Base-by-base conservation (phyloP, 2,329 filamentous ascomycete species). In the Cadophora malorum region DNA sequence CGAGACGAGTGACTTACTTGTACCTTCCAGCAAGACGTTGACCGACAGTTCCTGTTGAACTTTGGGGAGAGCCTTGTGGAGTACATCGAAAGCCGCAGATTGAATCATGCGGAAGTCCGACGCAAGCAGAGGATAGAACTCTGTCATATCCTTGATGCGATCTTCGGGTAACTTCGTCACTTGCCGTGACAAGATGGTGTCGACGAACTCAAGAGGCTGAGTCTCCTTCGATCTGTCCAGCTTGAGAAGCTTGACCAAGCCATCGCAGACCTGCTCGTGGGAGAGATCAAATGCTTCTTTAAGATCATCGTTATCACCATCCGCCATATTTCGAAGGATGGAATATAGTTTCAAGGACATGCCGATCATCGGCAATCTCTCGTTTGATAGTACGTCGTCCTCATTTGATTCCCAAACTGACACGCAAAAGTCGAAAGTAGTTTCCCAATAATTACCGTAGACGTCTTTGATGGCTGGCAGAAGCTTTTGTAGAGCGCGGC, bases 381-480 rank as follows among this genome's bases (percentile, higher is more conserved):
- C 78, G 19, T 88, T 82, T 0, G 81, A 70, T 0, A 78, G 69
- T 7, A 83, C 81, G 1, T 79, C 68, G 41, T 66, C 78, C 12
- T 77, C 77, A 0, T 81, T 83, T 3, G 82, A 81, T 3, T 81
- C 80, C 88, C 90, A 92, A 0, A 88, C 79, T 8, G 80, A 79
- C 12, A 85, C 80, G 68, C 90, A 86, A 61, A 88, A 86, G 41
- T 86, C 82, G 21, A 93, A 79, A 0, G 85, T 79, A 59, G 86
- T 86, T 62, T 90, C 86, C 96, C 96, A 99, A 76, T 97, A 92
- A 0, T 91, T 88, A 0, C 95, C 96, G 74, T 97, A 97, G 0
- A 97, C 88, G 58, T 94, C 91, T 67, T 88, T 86, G 73, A 97
- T 90, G 50, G 86, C 86, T 1, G 92, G 92, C 0, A 97, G 79